Evolutionary conservation across 805 yeast genomes (phyloP), one percentile per base, ranked within the genome.

Genomic region (Candida loeiensis): DNA sequence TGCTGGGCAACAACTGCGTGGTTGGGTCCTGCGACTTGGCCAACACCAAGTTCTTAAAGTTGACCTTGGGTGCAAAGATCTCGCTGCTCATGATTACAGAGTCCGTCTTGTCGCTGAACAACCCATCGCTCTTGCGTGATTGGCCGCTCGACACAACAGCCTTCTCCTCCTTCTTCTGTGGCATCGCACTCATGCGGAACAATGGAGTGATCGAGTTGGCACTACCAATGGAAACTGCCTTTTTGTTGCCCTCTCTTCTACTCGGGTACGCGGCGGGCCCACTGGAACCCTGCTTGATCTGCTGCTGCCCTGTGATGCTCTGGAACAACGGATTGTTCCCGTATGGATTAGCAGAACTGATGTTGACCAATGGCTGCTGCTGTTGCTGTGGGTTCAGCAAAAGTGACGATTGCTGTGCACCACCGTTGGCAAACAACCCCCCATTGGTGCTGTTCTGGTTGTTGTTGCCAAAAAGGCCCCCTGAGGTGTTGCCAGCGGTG

Each of bases 281-380:
- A 13, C 4, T n/a, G 7, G 19, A 17, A 4, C 19, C 14, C 68
- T 61, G 32, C 53, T 55, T 3, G 73, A 65, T 18, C 71, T 64
- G 12, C 66, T 64, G 65, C 7, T 58, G 46, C 3, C 62, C 65
- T 2, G 65, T 57, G 33, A 71, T 58, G 38, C 71, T 64, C 40
- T 63, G 68, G 48, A 85, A 87, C 38, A 90, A 66, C 4, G 89
- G 85, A 50, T 82, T 81, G 35, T 77, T 73, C 1, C 96, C 95
- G 56, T 86, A 90, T 32, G 96, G 96, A 55, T 83, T 64, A 39
- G 58, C 64, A 2, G 66, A 50, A 34, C 49, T 56, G 39, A 66
- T 57, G 43, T 55, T 65, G 22, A 54, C 53, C 34, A 61, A 46
- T 16, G 60, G 48, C 34, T 51, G 63, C 26, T 46, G 58, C 34